Evolutionary conservation across 2,329 filamentous ascomycete species (phyloP), one percentile per base, ranked within the genome.

Genomic region (Xylariaceae sp.): DNA sequence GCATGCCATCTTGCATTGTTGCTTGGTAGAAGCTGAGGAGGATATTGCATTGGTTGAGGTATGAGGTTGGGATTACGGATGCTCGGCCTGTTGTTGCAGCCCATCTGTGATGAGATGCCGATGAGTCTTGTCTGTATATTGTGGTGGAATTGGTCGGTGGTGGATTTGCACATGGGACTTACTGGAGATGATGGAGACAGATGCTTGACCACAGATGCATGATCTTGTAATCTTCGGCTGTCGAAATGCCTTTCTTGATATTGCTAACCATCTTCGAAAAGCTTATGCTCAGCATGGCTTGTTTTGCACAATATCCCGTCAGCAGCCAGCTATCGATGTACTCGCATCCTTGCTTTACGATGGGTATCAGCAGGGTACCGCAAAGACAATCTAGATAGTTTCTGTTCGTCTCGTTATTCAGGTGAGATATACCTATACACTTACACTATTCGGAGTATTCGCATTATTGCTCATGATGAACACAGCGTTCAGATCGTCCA

Each of bases 251-350:
- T 2, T 55, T 51, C 32, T 61, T 65, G 8, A 68, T 64, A 19
- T 64, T 63, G 27, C 55, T 57, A n/a, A 67, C 56, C 19, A 70
- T 67, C 34, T 64, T 65, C 1, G 68, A 69, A 37, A 71, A 71
- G 37, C 63, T 66, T 32, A 70, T 69, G 40, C 67, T 68, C 8
- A 71, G 50, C 66, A 71, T 71, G 2, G 67, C 66, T 44, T 71
- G 68, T 42, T 71, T 65, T 0, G 64, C 67, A 32, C 68, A 71
- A 37, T 69, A 68, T 0, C 68, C 67, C 2, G 64, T 69, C 34
- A 71, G 49, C 10, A 71, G 52, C 68, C 67, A 71, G 39, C 68
- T 71, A 37, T 71, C 68, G 19, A 71, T 62, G 36, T 71, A 71
- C 37, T 71, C 68, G 1, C 56, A 43, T 10, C 62, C 61, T 43